phyloP scores from a whole-genome alignment of 331 rosid species.

The Erythrophleum ivorense region DNA sequence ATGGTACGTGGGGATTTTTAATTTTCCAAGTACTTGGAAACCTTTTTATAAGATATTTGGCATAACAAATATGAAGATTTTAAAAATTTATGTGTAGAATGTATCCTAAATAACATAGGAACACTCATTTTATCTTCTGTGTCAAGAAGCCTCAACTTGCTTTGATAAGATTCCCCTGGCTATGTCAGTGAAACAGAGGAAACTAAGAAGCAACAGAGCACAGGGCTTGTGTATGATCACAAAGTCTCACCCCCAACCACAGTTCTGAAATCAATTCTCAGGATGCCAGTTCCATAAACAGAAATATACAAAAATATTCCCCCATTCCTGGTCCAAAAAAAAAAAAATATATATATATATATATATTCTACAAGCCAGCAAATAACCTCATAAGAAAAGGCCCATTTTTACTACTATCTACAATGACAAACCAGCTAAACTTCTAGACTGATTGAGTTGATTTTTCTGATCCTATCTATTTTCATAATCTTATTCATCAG shows the following conservation, averaged over 20 bases:
- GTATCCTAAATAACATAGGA: background rate
- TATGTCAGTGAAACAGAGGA: background rate
- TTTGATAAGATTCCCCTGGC: background rate
- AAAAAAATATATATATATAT: fast-evolving
- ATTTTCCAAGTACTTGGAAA: too few species aligned
- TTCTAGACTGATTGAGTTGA: background rate
- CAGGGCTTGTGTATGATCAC: background rate
- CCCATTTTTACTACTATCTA: background rate
- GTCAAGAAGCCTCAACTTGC: background rate
- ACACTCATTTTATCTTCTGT: background rate
- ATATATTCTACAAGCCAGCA: background rate
- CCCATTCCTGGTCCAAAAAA: background rate
- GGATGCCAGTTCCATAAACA: constrained; percentile 11
- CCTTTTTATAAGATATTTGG: background rate
- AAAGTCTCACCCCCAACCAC: background rate
- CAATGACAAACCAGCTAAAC: background rate
- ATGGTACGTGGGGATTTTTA: background rate
- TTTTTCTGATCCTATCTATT: background rate
- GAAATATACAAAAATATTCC: background rate
- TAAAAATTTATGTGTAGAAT: background rate
- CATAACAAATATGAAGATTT: background rate
- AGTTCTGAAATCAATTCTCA: constrained; percentile 23
- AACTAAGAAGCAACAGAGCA: constrained; percentile 10
- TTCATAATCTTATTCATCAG: background rate
- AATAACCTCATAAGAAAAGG: background rate